These are phyloP conservation scores for Nemania serpens DNA, from an alignment of 2,329 filamentous ascomycete species.

Conservation along the genomic window DNA sequence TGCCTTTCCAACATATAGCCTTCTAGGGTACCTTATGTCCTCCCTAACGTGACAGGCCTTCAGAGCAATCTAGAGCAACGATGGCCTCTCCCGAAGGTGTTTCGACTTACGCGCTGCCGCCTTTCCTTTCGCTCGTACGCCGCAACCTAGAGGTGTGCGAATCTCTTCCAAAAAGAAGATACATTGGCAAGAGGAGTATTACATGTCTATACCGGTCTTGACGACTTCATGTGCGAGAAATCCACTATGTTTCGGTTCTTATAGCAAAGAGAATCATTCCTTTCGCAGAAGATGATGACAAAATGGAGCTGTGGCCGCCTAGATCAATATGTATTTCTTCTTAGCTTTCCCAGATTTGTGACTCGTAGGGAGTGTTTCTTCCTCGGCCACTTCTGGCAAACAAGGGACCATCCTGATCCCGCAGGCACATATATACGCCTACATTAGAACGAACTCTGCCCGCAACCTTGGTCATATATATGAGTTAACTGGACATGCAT, in stretches of 20 bases:
- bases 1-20: no score
- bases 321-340: slow-evolving; percentile 35
- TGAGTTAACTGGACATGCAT: slow-evolving; percentile 38
- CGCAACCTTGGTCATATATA: slow-evolving; percentile 35
- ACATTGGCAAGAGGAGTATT: neutral
- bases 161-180: neutral
- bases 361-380: slow-evolving; percentile 32
- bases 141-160: slow-evolving; percentile 2
- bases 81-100: no score
- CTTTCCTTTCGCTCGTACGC: slow-evolving; percentile 2
- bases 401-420: slow-evolving; percentile 33
- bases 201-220: neutral
- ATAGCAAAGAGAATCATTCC: slow-evolving; percentile 23
- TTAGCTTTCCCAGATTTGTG: slow-evolving; percentile 30
- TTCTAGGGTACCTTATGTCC: no score
- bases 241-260: slow-evolving; percentile 20
- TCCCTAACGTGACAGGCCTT: no score
- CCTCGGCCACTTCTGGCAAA: slow-evolving; percentile 38
- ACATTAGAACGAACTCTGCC: slow-evolving; percentile 28
- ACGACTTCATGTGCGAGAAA: slow-evolving; percentile 1
- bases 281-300: slow-evolving; percentile 18
- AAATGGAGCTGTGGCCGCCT: slow-evolving; percentile 26
- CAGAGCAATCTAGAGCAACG: no score
- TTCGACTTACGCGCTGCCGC: no score
- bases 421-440: slow-evolving; percentile 31